Conservation (phyloP, 148 eudicot genomes). For the Arbutus unedo region DNA sequence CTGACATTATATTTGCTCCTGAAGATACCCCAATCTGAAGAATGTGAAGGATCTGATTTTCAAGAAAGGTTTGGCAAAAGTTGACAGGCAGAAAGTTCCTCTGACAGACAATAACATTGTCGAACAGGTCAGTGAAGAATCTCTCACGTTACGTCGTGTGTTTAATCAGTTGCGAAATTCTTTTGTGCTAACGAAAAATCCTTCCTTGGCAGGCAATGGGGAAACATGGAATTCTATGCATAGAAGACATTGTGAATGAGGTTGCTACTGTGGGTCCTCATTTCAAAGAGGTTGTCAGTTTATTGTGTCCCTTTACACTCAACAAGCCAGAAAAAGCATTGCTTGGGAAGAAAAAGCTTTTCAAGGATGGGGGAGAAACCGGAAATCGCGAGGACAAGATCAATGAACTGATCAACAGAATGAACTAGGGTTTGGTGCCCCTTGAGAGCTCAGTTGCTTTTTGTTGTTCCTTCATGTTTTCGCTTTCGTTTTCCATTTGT, state of each 20-base stretch:
- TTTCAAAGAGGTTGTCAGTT: conserved; percentile 60
- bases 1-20: conserved; percentile 1
- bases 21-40: conserved; percentile 61
- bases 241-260: conserved; percentile 85
- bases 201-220: conserved; percentile 55
- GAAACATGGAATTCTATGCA: conserved; percentile 59
- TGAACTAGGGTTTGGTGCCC: conserved; percentile 49
- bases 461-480: background rate
- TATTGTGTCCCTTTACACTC: conserved; percentile 63
- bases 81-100: conserved; percentile 63
- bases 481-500: background rate
- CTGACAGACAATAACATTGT: conserved; percentile 78
- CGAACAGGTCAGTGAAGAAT: conserved; percentile 59
- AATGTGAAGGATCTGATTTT: conserved; percentile 80
- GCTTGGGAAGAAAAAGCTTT: conserved; percentile 58
- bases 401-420: conserved; percentile 67
- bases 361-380: conserved; percentile 71
- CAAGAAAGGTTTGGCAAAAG: conserved; percentile 71
- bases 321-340: conserved; percentile 64
- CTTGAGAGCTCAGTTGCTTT: background rate
- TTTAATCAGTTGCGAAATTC: background rate
- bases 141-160: background rate
- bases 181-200: background rate
- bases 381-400: conserved; percentile 71
- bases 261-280: conserved; percentile 66